Conservation (phyloP, 805 yeast genomes). For the Lipomyces mesembrius region DNA sequence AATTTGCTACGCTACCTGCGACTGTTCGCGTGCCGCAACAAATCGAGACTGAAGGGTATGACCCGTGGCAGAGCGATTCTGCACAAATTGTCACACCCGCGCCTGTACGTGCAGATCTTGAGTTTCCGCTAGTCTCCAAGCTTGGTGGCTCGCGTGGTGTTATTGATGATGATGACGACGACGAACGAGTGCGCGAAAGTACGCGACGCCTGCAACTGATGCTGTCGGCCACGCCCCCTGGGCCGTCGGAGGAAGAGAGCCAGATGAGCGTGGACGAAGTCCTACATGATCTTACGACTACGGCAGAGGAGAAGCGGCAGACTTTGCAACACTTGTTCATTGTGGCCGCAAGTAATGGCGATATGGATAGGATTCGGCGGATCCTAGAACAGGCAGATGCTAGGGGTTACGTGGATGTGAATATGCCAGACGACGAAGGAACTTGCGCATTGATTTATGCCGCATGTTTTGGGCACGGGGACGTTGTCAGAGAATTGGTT, state of each 20-base stretch:
- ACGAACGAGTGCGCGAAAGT: conserved; percentile 23
- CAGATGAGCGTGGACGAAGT: conserved; percentile 37
- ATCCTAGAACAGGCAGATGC: conserved; percentile 42
- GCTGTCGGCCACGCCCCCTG: conserved; percentile 17
- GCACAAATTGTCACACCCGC: not conserved
- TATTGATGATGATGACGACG: conserved; percentile 12
- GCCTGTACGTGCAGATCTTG: conserved; percentile 5
- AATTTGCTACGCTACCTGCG: not conserved
- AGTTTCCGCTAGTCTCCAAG: conserved; percentile 5
- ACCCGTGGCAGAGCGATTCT: conserved; percentile 6
- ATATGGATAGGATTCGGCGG: conserved; percentile 40
- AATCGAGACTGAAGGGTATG: conserved; percentile 5
- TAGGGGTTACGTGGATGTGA: conserved; percentile 41
- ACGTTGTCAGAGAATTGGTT: conserved; percentile 46
- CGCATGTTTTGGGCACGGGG: conserved; percentile 49
- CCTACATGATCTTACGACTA: conserved; percentile 32
- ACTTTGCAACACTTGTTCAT: conserved; percentile 44
- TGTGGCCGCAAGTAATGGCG: conserved; percentile 48
- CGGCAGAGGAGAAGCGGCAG: conserved; percentile 17
- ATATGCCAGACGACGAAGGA: conserved; percentile 48
- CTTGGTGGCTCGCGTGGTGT: not conserved
- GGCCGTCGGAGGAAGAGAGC: conserved; percentile 9
- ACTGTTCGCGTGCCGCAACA: conserved; percentile 5
- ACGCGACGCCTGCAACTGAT: conserved; percentile 26
- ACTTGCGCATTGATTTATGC: conserved; percentile 49